These are phyloP conservation scores for Trametes cinnabarina DNA, from an alignment of 768 basidiomycete genomes.

Conservation along the genomic window DNA sequence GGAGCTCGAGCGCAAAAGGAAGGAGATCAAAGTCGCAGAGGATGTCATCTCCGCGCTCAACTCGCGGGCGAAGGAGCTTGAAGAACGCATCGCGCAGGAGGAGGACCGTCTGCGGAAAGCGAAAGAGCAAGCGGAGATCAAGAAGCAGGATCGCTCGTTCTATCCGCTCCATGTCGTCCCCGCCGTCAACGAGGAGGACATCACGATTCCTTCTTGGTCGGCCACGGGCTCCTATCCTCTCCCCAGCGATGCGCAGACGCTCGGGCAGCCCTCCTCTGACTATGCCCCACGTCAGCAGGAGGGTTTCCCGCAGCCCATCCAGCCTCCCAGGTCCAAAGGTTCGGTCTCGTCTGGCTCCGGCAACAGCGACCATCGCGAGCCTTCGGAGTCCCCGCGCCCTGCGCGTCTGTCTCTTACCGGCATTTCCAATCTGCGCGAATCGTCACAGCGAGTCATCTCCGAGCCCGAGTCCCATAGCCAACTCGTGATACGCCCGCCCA, in stretches of 20 bases:
- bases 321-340: slow-evolving; percentile 12
- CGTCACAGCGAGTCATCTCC: slow-evolving; percentile 3
- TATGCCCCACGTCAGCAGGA: slow-evolving; percentile 17
- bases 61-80: slow-evolving; percentile 67
- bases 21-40: slow-evolving; percentile 64
- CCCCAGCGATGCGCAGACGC: slow-evolving; percentile 10
- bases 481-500: slow-evolving; percentile 34
- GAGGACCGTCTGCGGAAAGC: slow-evolving; percentile 57
- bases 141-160: slow-evolving; percentile 43
- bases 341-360: slow-evolving; percentile 20
- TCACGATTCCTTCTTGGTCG: slow-evolving; percentile 19
- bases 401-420: slow-evolving; percentile 24
- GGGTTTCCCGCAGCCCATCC: slow-evolving; percentile 19
- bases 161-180: slow-evolving; percentile 31
- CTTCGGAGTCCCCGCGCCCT: slow-evolving; percentile 26
- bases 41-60: slow-evolving; percentile 63
- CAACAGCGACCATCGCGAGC: slow-evolving; percentile 14
- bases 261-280: slow-evolving; percentile 19
- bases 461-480: slow-evolving; percentile 19
- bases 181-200: slow-evolving; percentile 23
- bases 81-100: slow-evolving; percentile 64
- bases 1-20: slow-evolving; percentile 46
- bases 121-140: slow-evolving; percentile 55
- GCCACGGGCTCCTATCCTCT: slow-evolving; percentile 1
- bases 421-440: slow-evolving; percentile 28